phyloP scores from a whole-genome alignment of 1,139 yeast species.

The Kurtzmaniella quercitrusa region DNA sequence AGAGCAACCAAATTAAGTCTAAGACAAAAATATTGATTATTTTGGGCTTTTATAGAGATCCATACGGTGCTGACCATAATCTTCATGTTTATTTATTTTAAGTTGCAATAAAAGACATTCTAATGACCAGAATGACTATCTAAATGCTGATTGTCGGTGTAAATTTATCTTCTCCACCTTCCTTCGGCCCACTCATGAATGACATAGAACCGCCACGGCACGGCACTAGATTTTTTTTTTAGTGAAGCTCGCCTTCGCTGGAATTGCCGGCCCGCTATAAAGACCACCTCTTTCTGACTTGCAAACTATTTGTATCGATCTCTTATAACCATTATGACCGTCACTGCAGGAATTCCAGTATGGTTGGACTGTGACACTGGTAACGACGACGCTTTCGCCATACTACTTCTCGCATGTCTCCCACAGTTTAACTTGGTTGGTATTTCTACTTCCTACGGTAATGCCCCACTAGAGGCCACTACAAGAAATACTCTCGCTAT shows the following conservation, averaged over 20 bases:
- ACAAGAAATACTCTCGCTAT: slow-evolving; percentile 68
- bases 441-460: slow-evolving; percentile 80
- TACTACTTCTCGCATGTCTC: slow-evolving; percentile 56
- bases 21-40: too few relatives aligned
- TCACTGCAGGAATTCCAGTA: slow-evolving; percentile 42
- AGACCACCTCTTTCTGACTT: neutral
- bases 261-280: neutral
- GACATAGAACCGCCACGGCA: neutral
- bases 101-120: too few relatives aligned
- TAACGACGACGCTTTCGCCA: slow-evolving; percentile 82
- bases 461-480: slow-evolving; percentile 63
- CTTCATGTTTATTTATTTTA: too few relatives aligned
- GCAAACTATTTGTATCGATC: neutral
- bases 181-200: neutral
- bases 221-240: neutral
- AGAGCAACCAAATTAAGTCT: too few relatives aligned
- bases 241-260: neutral
- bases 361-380: slow-evolving; percentile 97
- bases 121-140: too few relatives aligned
- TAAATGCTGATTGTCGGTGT: too few relatives aligned
- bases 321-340: slow-evolving; percentile 12
- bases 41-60: too few relatives aligned
- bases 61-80: too few relatives aligned
- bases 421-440: slow-evolving; percentile 64
- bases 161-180: slow-evolving; percentile 1